Evolutionary conservation across 495 filamentous ascomycete genomes (phyloP).

Genomic region (Chaetomium fimeti): DNA sequence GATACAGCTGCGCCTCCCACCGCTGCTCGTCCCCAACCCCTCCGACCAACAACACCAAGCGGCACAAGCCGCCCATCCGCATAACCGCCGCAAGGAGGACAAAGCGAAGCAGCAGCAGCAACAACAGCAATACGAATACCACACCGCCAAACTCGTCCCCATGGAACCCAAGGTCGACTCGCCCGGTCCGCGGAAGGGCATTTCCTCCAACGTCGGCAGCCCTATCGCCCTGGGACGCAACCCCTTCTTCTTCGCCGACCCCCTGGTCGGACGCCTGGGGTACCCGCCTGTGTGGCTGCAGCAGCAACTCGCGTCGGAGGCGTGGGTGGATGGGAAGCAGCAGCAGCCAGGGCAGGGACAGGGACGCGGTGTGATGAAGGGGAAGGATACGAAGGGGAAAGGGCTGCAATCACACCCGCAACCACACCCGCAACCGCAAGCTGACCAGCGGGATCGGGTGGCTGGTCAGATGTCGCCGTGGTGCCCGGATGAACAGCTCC

Average conservation of each 20-base stretch:
- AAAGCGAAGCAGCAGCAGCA: background rate
- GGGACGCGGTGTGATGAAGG: background rate
- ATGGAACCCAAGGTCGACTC: conserved; percentile 30
- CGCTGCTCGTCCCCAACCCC: background rate
- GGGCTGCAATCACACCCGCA: too few species aligned
- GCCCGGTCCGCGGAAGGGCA: conserved; percentile 23
- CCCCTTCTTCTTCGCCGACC: conserved; percentile 27
- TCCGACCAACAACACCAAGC: background rate
- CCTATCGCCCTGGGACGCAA: background rate
- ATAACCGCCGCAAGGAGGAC: background rate
- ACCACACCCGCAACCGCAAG: too few species aligned
- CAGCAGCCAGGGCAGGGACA: background rate
- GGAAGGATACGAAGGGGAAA: too few species aligned
- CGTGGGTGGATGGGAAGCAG: background rate
- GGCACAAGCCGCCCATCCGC: background rate
- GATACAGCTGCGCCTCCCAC: conserved; percentile 13
- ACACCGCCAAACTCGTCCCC: conserved; percentile 17
- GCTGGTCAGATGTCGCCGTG: background rate
- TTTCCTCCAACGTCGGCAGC: conserved; percentile 27
- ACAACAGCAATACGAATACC: background rate
- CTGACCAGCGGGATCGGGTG: background rate
- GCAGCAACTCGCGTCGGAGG: background rate
- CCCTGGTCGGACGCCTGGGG: conserved; percentile 12
- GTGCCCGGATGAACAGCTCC: conserved; percentile 30
- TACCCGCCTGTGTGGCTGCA: conserved; percentile 23